Base-by-base conservation (phyloP, 2,329 filamentous ascomycete species). In the Lizonia empirigonia region DNA sequence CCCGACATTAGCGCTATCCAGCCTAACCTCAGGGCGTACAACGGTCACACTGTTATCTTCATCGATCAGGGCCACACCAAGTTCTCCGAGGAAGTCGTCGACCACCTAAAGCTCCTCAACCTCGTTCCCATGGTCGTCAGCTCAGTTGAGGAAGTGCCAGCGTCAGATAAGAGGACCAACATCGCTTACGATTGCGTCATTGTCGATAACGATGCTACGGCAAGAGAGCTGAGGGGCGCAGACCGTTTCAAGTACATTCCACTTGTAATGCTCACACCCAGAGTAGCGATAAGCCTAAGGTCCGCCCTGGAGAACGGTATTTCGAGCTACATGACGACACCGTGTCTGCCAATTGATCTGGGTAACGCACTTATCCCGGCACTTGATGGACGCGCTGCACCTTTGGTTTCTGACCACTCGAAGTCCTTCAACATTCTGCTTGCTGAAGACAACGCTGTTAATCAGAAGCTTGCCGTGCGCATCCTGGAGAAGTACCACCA, bases 281-380 rank as follows among this genome's bases (percentile, higher is more conserved):
- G 91, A 27, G 91, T 97, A 10, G 90, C 92, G 55, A 91, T 97
- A 61, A 95, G 87, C 72, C 81, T 99, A 63, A 96, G 96, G 77
- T 94, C 91, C 3, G 94, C 93, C 51, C 78, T 97, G 53, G 94
- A 97, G 71, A 82, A 97, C 58, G 93, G 94, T 57, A 96, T 99
- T 62, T 95, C 92, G n/a, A 97, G 92, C 41, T 97, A 97, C 75
- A 97, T 97, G 91, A 97, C 94, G 2, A 96, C 91, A 13, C 94
- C 94, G 7, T 97, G 94, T 76, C 84, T 93, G 67, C 85, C 93
- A 5, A 96, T 97, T 57, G 94, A 99, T 73, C 79, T 99, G 51
- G 92, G 91, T 53, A 97, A 97, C 67, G 93, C 92, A 60, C 92
- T 99, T 83, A 89, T 97, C 15, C 94, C 94, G 6, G 94, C 94